Evolutionary conservation across 2,329 filamentous ascomycete species (phyloP).

Genomic region (Verticillium tricorpus): DNA sequence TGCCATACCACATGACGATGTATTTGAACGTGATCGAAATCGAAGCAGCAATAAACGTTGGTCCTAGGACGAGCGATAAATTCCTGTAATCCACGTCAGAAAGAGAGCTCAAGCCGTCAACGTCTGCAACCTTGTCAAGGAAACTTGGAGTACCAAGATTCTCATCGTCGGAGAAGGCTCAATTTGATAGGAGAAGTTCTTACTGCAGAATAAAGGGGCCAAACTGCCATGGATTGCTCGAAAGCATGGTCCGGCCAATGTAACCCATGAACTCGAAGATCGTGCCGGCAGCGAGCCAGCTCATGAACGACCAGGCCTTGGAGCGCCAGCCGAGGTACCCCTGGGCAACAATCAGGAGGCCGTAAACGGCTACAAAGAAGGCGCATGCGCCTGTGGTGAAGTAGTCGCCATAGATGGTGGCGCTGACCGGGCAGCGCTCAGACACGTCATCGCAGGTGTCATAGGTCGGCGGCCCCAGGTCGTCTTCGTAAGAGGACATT

Average conservation of each 20-base stretch:
- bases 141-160: too few species aligned
- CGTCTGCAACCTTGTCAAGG: too few species aligned
- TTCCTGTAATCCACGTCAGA: constrained; percentile 14
- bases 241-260: not conserved
- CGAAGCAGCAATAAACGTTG: constrained; percentile 37
- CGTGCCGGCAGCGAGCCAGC: constrained; percentile 2
- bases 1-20: constrained; percentile 36
- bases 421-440: not conserved
- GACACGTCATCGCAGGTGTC: constrained; percentile 1
- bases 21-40: constrained; percentile 43
- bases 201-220: constrained; percentile 33
- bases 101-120: not conserved
- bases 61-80: constrained; percentile 34
- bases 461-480: not conserved
- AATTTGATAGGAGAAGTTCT: not conserved
- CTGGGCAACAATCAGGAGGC: not conserved
- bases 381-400: not conserved
- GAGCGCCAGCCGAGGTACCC: not conserved
- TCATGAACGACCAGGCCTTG: constrained; percentile 2
- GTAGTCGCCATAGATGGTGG: constrained; percentile 3
- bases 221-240: constrained; percentile 33
- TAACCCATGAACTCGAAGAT: constrained; percentile 1
- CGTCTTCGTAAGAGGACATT: not conserved
- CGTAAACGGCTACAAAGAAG: not conserved
- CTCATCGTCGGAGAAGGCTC: too few species aligned